Evolutionary conservation across 345 rosid species (phyloP), one percentile per base, ranked within the genome.

Genomic region (Excoecaria cochinchinensis): DNA sequence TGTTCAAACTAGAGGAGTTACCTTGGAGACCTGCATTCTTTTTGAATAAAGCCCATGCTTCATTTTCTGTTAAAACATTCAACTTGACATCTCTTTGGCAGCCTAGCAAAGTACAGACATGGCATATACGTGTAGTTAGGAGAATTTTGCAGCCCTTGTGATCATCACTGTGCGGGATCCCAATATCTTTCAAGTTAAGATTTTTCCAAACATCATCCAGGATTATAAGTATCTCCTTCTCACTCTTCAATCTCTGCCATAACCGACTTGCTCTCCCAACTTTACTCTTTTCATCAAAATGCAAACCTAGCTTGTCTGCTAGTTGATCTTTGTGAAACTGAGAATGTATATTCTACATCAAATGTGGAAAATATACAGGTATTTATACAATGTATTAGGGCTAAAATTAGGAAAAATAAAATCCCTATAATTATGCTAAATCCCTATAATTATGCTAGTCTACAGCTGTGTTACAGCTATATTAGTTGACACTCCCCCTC

Each of bases 191-290:
- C 24, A 66, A 38, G 17, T 72, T 59, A 16, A 77, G 9, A 15
- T 14, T 0, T 6, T 25, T 14, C 76, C 76, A 77, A 14, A 77
- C 31, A 48, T 78, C 76, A 68, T 78, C 81, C 4, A 67, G 17
- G 14, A 78, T 39, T 5, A 78, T 1, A 9, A 78, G 61, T 0
- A 57, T 38, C 42, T 17, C 72, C 36, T 78, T 50, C 68, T 15
- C 0, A 0, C 22, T n/a, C 55, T 74, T 21, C 31, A 71, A 11
- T 61, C 73, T 52, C 14, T 0, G 0, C 7, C 9, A 7, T 3
- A 78, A 6, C 3, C 2, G 22, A 0, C 3, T 1, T 22, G 74
- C 73, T 62, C 74, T 74, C 52, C 64, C 78, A 19, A 1, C 65
- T 0, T 1, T 14, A 1, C 6, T 50, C 4, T 61, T 7, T 17